Evolutionary conservation across 1,284 basidiomycete species (phyloP).

Genomic region (Ustilago crameri): DNA sequence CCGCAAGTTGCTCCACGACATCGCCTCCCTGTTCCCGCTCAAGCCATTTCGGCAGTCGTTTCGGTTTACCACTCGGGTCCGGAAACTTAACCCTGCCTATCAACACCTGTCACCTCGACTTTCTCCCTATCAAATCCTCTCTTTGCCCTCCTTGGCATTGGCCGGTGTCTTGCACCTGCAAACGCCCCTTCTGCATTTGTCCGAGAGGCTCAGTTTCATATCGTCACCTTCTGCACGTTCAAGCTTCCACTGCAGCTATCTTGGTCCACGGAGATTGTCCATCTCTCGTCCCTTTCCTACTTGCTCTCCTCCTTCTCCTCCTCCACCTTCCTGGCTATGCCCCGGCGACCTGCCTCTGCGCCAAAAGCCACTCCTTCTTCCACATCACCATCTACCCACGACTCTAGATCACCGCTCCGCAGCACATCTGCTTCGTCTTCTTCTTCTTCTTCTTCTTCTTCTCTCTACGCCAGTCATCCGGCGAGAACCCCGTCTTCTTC

Average conservation of each 20-base stretch:
- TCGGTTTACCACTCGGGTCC: too few relatives aligned
- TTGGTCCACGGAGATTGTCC: slow-evolving; percentile 7
- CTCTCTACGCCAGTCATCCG: neutral
- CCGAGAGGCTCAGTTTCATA: slow-evolving; percentile 4
- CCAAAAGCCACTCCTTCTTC: slow-evolving; percentile 10
- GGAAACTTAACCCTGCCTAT: too few relatives aligned
- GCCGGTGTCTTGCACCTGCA: too few relatives aligned
- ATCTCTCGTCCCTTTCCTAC: too few relatives aligned
- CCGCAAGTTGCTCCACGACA: too few relatives aligned
- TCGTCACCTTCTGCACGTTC: neutral
- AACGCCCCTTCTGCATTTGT: too few relatives aligned
- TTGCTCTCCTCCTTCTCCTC: slow-evolving; percentile 1
- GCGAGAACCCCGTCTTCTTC: slow-evolving; percentile 18
- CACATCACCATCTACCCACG: neutral
- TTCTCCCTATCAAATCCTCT: too few relatives aligned
- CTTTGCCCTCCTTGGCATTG: too few relatives aligned
- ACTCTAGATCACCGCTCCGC: neutral
- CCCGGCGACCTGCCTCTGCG: slow-evolving; percentile 19
- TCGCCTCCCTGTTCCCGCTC: too few relatives aligned
- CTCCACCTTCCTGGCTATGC: slow-evolving; percentile 16
- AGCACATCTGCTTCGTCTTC: neutral
- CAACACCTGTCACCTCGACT: too few relatives aligned
- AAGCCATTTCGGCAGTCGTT: too few relatives aligned
- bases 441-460: neutral
- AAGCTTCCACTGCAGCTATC: neutral